phyloP scores from a whole-genome alignment of 805 yeast species.

The Saccharomycopsis capsularis region DNA sequence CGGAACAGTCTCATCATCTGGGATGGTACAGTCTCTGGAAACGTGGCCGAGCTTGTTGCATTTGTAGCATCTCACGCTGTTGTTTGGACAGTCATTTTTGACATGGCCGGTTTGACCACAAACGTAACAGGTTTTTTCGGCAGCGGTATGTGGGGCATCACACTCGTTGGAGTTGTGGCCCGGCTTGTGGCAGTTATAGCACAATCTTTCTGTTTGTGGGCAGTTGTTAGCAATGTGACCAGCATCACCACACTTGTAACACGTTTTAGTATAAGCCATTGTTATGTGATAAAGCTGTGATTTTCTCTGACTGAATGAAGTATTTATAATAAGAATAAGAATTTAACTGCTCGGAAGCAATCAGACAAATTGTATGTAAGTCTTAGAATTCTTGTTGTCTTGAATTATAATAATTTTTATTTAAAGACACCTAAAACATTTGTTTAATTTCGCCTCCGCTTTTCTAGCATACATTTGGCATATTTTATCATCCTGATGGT shows the following conservation, averaged over 20 bases:
- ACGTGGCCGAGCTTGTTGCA: constrained; percentile 76
- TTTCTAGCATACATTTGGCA: no score
- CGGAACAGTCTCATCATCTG: constrained; percentile 28
- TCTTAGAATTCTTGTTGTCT: no score
- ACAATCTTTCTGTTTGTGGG: constrained; percentile 73
- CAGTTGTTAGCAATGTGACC: constrained; percentile 91
- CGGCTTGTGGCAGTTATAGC: constrained; percentile 88
- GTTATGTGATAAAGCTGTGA: no score
- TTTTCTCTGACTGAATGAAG: no score
- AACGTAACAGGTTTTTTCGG: constrained; percentile 84
- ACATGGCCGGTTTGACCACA: constrained; percentile 90
- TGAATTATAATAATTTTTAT: no score
- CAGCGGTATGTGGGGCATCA: constrained; percentile 79
- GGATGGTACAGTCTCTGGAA: constrained; percentile 64
- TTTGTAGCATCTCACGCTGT: constrained; percentile 67
- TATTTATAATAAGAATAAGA: no score
- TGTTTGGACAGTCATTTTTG: constrained; percentile 71
- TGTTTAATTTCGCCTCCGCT: no score
- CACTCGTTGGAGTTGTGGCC: constrained; percentile 89
- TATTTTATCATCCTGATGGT: no score
- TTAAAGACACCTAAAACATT: no score
- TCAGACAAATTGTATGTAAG: no score
- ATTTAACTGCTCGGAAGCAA: no score
- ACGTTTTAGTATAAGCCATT: constrained; percentile 44
- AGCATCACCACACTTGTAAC: constrained; percentile 87